Base-by-base conservation (phyloP, 2,329 filamentous ascomycete genomes). In the Epichloe festucae region DNA sequence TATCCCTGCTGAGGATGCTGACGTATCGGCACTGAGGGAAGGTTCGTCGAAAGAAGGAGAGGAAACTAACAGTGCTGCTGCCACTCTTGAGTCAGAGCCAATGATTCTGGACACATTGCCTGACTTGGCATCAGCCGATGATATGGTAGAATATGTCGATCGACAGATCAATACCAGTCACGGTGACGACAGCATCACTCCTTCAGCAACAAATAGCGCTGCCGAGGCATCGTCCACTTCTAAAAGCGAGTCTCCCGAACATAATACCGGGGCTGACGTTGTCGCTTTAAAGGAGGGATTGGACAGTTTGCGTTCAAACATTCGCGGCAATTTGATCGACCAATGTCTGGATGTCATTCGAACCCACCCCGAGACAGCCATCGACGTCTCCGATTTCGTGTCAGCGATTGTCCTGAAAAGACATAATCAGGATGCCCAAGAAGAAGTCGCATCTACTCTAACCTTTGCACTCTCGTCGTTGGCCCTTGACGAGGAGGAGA, bases 321-420 rank as follows among this genome's bases (percentile, higher is more conserved):
- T 97, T 41, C 81, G 88, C 40, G 75, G 80, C 19, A 84, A 87
- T 52, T 70, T 97, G 51, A 90, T 97, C 53, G 90, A 96, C 59
- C 85, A 89, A 53, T 95, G 87, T 57, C 73, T 98, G 21, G 90
- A 96, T 60, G 82, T 97, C 36, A 82, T 98, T 50, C 86, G 91
- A 64, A 84, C 85, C 39, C 90, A 97, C 59, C 84, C 90, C 14
- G 83, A 87, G 58, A 82, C 91, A 11, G 94, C 93, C 0, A 93
- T 96, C 59, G 91, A 97, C 62, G 75, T 98, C 46, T 81, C 89
- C 0, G 90, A 96, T 60, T 74, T 98, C 19, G 90, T 98, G 51
- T 79, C 79, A 39, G 82, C 84, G 3, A 84, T 89, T 23, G 79
- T 84, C 70, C 58, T 78, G 63, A 62, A 82, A 78, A 64, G 79